A percentile compares a stretch with the other conserved stretches of the same genome.
These are phyloP conservation scores for Sindora glabra DNA, from an alignment of 306 rosid genomes.

Conservation along the genomic window DNA sequence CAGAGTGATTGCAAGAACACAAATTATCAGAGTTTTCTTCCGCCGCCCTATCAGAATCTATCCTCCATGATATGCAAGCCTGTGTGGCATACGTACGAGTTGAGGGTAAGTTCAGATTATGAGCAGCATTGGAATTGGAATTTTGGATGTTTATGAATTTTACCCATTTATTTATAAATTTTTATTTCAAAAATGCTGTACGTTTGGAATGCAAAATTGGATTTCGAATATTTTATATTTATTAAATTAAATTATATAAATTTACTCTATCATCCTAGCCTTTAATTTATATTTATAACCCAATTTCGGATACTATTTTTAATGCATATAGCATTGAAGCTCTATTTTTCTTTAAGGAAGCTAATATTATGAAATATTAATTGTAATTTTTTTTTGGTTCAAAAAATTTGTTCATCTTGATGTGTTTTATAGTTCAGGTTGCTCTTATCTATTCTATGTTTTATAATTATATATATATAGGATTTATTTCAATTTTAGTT, in stretches of 20 bases:
- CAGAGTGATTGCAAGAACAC: conserved; percentile 46
- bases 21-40: conserved; percentile 66
- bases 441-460: not conserved
- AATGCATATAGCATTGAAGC: no score
- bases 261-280: no score
- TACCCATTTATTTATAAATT: not conserved
- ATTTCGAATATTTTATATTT: no score
- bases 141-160: not conserved
- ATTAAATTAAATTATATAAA: no score
- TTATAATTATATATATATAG: no score
- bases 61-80: conserved; percentile 63
- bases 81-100: conserved; percentile 76
- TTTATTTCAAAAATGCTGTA: not conserved
- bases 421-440: not conserved
- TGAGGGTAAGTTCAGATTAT: conserved; percentile 61
- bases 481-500: no score
- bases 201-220: no score
- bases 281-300: no score
- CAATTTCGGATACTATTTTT: no score
- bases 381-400: no score
- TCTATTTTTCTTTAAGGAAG: no score
- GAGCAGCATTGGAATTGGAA: not conserved
- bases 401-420: not conserved
- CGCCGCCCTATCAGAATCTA: conserved; percentile 73
- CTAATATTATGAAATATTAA: no score